These are phyloP conservation scores for Pseudocercospora fijiensis DNA, from an alignment of 2,329 filamentous ascomycete genomes.

Conservation along the genomic window DNA sequence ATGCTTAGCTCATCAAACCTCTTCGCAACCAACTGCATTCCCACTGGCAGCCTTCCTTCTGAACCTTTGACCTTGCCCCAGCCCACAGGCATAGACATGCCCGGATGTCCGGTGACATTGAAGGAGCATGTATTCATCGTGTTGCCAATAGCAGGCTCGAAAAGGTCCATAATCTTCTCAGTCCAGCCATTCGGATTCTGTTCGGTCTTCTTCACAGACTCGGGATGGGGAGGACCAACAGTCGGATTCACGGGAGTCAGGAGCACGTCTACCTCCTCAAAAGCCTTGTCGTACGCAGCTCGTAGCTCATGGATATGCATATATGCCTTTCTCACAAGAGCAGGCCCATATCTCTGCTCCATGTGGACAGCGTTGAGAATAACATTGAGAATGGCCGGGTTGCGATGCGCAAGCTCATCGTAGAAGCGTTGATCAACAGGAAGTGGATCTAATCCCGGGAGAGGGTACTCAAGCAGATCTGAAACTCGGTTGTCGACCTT, in stretches of 20 bases:
- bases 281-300: slow-evolving; percentile 49
- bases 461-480: slow-evolving; percentile 34
- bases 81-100: slow-evolving; percentile 49
- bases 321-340: slow-evolving; percentile 48
- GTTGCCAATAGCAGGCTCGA: slow-evolving; percentile 47
- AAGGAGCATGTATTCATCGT: slow-evolving; percentile 49
- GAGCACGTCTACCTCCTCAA: slow-evolving; percentile 50
- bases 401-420: slow-evolving; percentile 45
- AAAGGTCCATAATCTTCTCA: slow-evolving; percentile 40
- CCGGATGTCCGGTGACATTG: slow-evolving; percentile 54
- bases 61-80: slow-evolving; percentile 33
- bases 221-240: slow-evolving; percentile 46
- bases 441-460: slow-evolving; percentile 35
- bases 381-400: slow-evolving; percentile 49
- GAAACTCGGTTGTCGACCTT: slow-evolving; percentile 35
- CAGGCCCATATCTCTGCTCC: slow-evolving; percentile 33
- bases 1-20: slow-evolving; percentile 39
- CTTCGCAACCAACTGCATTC: slow-evolving; percentile 41
- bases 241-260: slow-evolving; percentile 51
- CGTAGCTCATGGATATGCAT: slow-evolving; percentile 49
- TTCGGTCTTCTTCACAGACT: slow-evolving; percentile 22
- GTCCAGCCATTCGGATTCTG: slow-evolving; percentile 35
- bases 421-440: slow-evolving; percentile 44
- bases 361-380: slow-evolving; percentile 43
- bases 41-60: slow-evolving; percentile 37